Conservation (phyloP, 2,329 filamentous ascomycete species). For the Colletotrichum neosansevieriae region DNA sequence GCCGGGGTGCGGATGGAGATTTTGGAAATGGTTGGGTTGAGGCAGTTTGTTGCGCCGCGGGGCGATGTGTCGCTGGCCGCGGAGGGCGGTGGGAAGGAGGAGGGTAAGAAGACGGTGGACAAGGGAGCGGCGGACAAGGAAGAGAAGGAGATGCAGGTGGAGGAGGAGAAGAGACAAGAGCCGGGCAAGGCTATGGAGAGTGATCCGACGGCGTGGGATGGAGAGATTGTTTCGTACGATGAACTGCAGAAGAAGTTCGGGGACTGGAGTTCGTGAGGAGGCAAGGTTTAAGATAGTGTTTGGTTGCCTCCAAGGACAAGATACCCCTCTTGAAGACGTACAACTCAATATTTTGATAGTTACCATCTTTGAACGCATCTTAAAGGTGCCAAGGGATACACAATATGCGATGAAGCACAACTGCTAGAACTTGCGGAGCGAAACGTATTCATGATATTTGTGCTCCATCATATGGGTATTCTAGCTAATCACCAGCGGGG, state of each 20-base stretch:
- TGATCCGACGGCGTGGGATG: conserved; percentile 44
- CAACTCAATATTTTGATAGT: conserved; percentile 2
- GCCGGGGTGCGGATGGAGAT: conserved; percentile 55
- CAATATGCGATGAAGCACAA: background rate
- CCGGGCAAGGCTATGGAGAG: conserved; percentile 34
- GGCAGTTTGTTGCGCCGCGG: conserved; percentile 8
- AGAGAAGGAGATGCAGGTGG: background rate
- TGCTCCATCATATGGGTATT: conserved; percentile 34
- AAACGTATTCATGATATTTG: background rate
- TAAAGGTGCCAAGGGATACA: too few species aligned
- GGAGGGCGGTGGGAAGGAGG: background rate
- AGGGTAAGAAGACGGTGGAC: background rate
- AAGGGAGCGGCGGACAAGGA: background rate
- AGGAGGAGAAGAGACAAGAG: conserved; percentile 8
- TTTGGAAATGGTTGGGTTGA: conserved; percentile 55
- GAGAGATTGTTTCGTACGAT: conserved; percentile 52
- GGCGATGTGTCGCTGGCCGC: background rate
- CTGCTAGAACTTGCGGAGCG: background rate
- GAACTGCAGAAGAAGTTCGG: conserved; percentile 45
- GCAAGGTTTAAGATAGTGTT: conserved; percentile 27
- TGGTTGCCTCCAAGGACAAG: background rate
- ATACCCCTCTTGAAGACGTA: conserved; percentile 30
- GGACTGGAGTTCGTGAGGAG: conserved; percentile 23
- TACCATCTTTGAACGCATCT: too few species aligned
- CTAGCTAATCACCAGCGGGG: background rate